Conservation (phyloP, 164 flowering plant species). For the Macadamia tetraphylla region DNA sequence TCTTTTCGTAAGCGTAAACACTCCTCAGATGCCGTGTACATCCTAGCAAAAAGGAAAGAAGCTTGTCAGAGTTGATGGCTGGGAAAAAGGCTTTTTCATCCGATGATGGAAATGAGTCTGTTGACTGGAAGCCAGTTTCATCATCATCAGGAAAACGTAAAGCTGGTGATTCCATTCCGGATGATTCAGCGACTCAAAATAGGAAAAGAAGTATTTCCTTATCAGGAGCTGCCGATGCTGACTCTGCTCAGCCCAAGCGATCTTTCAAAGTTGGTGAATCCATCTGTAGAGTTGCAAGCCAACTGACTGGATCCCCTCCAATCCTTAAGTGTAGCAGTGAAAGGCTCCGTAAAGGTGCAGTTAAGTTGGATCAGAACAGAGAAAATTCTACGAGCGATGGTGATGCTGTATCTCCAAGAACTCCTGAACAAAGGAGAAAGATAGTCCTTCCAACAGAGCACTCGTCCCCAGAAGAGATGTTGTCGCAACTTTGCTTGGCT, state of each 20-base stretch:
- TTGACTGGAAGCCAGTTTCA: slow-evolving; percentile 14
- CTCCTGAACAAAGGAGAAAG: slow-evolving; percentile 12
- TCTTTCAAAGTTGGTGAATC: slow-evolving; percentile 65
- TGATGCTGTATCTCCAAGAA: neutral
- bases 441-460: slow-evolving; percentile 12
- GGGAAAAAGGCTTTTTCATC: slow-evolving; percentile 1
- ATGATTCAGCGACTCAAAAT: slow-evolving; percentile 12
- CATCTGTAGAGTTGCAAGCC: slow-evolving; percentile 64
- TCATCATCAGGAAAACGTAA: slow-evolving; percentile 28
- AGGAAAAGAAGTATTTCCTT: slow-evolving; percentile 14
- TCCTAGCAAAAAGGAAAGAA: slow-evolving; percentile 29
- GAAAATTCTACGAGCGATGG: slow-evolving; percentile 4
- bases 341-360: slow-evolving; percentile 12
- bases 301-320: slow-evolving; percentile 40
- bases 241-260: slow-evolving; percentile 21
- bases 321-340: slow-evolving; percentile 18
- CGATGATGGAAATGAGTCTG: slow-evolving; percentile 16
- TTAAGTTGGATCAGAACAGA: slow-evolving; percentile 12
- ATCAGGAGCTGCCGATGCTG: slow-evolving; percentile 3
- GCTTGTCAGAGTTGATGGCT: slow-evolving; percentile 29
- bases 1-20: slow-evolving; percentile 25
- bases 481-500: slow-evolving; percentile 42
- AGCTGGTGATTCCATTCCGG: slow-evolving; percentile 16
- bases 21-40: slow-evolving; percentile 10
- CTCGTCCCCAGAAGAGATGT: slow-evolving; percentile 38